Evolutionary conservation across 2,329 filamentous ascomycete species (phyloP).

Genomic region (Aspergillus sp.): DNA sequence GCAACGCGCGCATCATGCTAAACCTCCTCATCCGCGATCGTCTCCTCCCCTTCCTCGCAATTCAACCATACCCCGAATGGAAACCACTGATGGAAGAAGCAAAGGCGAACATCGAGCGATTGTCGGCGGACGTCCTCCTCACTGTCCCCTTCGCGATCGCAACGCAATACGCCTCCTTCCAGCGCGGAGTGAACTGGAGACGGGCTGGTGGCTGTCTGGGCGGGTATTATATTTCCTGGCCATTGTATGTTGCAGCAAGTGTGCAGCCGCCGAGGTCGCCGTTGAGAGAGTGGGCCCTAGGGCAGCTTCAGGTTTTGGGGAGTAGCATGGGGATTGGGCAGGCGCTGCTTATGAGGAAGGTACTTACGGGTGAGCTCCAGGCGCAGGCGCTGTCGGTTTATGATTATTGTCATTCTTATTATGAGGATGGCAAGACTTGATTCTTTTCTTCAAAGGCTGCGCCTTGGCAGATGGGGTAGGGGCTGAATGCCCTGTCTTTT

Average conservation of each 20-base stretch:
- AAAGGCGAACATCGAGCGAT: neutral
- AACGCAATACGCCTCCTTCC: neutral
- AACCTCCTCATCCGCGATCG: slow-evolving; percentile 9
- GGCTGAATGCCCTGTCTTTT: no score
- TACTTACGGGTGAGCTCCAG: slow-evolving; percentile 1
- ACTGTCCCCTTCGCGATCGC: neutral
- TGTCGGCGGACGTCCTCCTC: slow-evolving; percentile 7
- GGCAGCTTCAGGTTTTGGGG: slow-evolving; percentile 3
- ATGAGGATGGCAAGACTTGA: neutral
- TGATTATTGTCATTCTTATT: slow-evolving; percentile 15
- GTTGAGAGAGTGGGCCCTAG: slow-evolving; percentile 5
- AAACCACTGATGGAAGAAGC: slow-evolving; percentile 5
- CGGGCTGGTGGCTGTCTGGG: slow-evolving; percentile 4
- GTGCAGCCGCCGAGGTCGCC: neutral
- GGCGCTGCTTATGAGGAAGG: slow-evolving; percentile 15
- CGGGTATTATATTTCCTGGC: slow-evolving; percentile 13
- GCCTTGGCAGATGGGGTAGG: neutral
- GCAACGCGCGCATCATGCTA: slow-evolving; percentile 11
- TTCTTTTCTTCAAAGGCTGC: neutral
- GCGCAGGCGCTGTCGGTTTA: slow-evolving; percentile 2
- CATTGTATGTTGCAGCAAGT: slow-evolving; percentile 10
- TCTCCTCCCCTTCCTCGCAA: neutral
- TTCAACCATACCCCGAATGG: slow-evolving; percentile 9
- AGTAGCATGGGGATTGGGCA: slow-evolving; percentile 15
- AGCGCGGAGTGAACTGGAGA: neutral